Evolutionary conservation across 257 asterid species (phyloP), one percentile per base, ranked within the genome.

Genomic region (Salvia rosmarinus): DNA sequence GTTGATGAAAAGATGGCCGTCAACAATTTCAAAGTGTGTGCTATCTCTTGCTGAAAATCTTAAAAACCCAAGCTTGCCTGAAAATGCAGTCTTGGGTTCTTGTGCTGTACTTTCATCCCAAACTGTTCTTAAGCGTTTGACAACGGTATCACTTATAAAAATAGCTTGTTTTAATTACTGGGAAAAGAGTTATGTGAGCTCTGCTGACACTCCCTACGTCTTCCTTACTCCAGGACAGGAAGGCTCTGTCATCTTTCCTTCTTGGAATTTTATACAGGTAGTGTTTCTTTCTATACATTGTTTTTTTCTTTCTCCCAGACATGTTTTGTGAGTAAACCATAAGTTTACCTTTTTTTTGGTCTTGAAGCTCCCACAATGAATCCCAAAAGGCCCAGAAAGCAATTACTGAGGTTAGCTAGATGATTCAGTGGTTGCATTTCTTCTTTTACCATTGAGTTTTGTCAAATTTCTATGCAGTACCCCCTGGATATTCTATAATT

Each of bases 1-100:
- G 85, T 88, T 89, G 92, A 85, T 91, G 88, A 91, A 91, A 78
- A 85, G 96, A 79, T 95, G 99, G 99, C 99, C 99, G 25, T 87
- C 98, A 75, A 85, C 96, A 69, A 91, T 88, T 78, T 87, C 98
- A 70, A 90, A 85, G 62, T 87, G 86, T 82, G 94, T 95, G 68
- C 72, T 87, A 68, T 81, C 79, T 70, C 87, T 95, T 65, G 77
- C 92, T 76, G 96, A 79, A 67, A 91, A 88, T 71, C 76, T 95
- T 72, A 85, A 85, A 79, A 78, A 79, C 71, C 78, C 98, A 25
- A 80, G 84, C 82, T 75, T 91, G 71, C 92, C 95, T 11, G 99
- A 95, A 84, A 75, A 87, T 85, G 89, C 85, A 50, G 98, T 95
- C 68, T 87, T 95, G 80, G 99, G 99, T 72, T 95, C 99, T 75